Evolutionary conservation across 192 early-diverging fungal genomes (phyloP).

Genomic region (Coemansia aciculifera): DNA sequence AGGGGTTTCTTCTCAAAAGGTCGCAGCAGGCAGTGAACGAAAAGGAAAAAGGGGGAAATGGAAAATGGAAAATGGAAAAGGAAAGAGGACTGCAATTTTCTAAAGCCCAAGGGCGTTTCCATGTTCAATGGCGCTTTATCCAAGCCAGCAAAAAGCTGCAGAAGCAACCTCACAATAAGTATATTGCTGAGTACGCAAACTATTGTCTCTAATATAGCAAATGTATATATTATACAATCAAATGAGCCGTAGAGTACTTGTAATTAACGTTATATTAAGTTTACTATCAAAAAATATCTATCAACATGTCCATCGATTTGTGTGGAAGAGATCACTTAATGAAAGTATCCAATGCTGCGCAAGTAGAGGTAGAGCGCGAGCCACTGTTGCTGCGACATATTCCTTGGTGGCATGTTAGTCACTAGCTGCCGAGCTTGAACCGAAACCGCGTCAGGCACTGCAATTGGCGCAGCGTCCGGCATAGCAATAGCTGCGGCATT

Average conservation of each 20-base stretch:
- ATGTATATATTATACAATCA: neutral
- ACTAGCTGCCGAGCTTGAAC: slow-evolving; percentile 19
- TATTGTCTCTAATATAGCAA: neutral
- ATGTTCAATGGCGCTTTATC: neutral
- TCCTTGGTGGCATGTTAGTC: slow-evolving; percentile 14
- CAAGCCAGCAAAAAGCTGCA: neutral
- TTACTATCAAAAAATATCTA: slow-evolving; percentile 2
- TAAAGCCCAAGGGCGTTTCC: neutral
- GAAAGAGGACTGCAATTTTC: neutral
- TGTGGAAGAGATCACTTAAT: neutral
- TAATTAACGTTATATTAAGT: neutral
- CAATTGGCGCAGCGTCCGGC: neutral
- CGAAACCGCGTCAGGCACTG: neutral
- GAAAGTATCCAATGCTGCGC: slow-evolving; percentile 14
- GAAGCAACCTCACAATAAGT: neutral
- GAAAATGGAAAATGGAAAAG: no score
- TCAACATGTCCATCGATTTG: neutral
- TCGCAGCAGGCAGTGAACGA: neutral
- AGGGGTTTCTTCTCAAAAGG: no score
- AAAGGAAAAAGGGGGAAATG: neutral
- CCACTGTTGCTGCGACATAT: slow-evolving; percentile 19
- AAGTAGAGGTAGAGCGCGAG: slow-evolving; percentile 12
- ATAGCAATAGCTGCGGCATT: slow-evolving; percentile 7
- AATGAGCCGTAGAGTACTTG: neutral
- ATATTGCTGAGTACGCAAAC: neutral